These are phyloP conservation scores for Coemansia sp. DNA, from an alignment of 192 early-diverging fungal species.

Conservation along the genomic window DNA sequence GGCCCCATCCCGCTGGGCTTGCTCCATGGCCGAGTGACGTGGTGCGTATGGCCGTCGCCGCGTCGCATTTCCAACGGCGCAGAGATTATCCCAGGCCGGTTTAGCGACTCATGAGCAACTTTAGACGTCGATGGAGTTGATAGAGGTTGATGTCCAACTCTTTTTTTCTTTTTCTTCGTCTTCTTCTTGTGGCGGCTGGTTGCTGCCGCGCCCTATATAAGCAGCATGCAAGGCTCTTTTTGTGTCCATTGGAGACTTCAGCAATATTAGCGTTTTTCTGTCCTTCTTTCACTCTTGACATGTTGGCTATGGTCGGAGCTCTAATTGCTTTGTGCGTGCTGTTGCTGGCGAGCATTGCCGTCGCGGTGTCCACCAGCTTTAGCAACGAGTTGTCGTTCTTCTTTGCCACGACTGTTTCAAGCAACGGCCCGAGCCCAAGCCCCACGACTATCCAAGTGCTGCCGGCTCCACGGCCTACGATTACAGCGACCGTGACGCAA, in stretches of 20 bases:
- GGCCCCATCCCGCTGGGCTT: slow-evolving; percentile 84
- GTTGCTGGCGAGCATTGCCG: neutral
- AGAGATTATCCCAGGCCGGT: slow-evolving; percentile 36
- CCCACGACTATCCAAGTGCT: neutral
- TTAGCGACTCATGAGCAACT: slow-evolving; percentile 10
- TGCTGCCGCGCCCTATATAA: no score
- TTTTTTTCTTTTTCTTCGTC: neutral
- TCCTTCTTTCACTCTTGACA: no score
- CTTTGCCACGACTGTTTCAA: neutral
- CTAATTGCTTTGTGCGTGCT: neutral
- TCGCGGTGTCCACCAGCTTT: neutral
- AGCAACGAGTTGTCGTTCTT: neutral
- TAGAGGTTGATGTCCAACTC: neutral
- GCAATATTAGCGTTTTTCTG: no score
- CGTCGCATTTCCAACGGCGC: slow-evolving; percentile 13
- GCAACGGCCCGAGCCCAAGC: neutral
- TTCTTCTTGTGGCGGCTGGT: neutral
- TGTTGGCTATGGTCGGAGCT: neutral
- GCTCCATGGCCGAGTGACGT: slow-evolving; percentile 73
- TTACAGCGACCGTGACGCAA: neutral
- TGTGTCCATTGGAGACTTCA: no score
- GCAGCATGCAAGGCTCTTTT: no score
- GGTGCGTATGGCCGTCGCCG: slow-evolving; percentile 53
- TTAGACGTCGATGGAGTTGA: neutral
- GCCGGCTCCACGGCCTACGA: neutral